Evolutionary conservation across 768 basidiomycete genomes (phyloP).

Genomic region (Naematelia aurantialba): DNA sequence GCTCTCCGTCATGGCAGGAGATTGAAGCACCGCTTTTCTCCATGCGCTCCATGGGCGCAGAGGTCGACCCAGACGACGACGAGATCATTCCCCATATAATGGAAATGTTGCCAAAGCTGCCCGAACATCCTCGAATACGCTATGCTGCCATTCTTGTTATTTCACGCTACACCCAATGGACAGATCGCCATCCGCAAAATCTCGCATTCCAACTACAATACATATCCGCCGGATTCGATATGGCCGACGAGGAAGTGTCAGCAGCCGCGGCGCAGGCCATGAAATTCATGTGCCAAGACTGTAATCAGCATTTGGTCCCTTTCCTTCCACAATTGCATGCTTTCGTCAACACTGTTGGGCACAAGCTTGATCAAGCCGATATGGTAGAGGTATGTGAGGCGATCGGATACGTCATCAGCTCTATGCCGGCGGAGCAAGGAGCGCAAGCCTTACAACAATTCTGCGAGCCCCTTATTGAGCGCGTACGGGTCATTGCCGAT

Average conservation of each 20-base stretch:
- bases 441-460: conserved; percentile 83
- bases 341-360: conserved; percentile 75
- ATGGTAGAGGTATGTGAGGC: conserved; percentile 90
- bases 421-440: conserved; percentile 84
- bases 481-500: conserved; percentile 63
- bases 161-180: conserved; percentile 95
- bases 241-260: conserved; percentile 65
- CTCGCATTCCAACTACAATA: conserved; percentile 82
- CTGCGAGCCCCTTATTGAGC: conserved; percentile 73
- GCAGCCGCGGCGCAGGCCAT: conserved; percentile 94
- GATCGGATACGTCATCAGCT: conserved; percentile 88
- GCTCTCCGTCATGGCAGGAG: conserved; percentile 79
- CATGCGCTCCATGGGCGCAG: conserved; percentile 95
- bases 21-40: conserved; percentile 97
- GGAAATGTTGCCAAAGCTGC: conserved; percentile 85
- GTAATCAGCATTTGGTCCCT: conserved; percentile 87
- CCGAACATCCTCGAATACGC: conserved; percentile 81
- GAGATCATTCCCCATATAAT: conserved; percentile 91
- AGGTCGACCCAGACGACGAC: conserved; percentile 77
- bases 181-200: conserved; percentile 79
- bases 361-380: conserved; percentile 79
- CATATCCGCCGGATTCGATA: conserved; percentile 86
- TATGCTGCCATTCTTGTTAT: conserved; percentile 94
- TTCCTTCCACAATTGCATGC: conserved; percentile 87
- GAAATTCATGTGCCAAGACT: conserved; percentile 95